Conservation (phyloP, 2,329 filamentous ascomycete species). For the Camptophora hylomeconis region DNA sequence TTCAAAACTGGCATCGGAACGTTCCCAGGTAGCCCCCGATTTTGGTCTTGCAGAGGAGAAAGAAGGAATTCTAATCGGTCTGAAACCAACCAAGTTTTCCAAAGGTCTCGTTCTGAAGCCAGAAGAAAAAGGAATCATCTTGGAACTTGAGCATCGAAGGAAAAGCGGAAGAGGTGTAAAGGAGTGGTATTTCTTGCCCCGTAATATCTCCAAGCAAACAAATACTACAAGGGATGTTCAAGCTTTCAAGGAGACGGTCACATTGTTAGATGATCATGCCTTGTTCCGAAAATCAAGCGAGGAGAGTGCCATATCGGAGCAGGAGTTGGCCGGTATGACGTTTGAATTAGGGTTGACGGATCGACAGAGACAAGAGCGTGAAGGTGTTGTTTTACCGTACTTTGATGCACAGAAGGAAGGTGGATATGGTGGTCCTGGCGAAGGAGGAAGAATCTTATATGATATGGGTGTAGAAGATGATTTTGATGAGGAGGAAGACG, state of each 20-base stretch:
- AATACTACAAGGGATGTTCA: constrained; percentile 28
- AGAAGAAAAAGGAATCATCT: constrained; percentile 45
- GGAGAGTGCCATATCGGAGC: constrained; percentile 27
- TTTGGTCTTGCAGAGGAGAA: constrained; percentile 67
- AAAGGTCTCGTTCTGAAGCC: constrained; percentile 5
- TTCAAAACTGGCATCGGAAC: constrained; percentile 60
- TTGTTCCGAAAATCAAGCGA: constrained; percentile 44
- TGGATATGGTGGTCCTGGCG: constrained; percentile 51
- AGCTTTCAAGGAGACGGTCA: constrained; percentile 36
- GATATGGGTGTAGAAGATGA: constrained; percentile 96
- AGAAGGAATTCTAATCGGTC: constrained; percentile 65
- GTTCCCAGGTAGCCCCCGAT: constrained; percentile 59
- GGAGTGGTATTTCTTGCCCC: constrained; percentile 52
- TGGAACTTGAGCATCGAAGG: constrained; percentile 76
- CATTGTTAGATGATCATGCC: constrained; percentile 64
- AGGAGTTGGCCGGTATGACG: constrained; percentile 55
- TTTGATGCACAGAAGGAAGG: constrained; percentile 85
- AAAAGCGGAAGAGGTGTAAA: constrained; percentile 66
- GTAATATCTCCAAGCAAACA: constrained; percentile 3
- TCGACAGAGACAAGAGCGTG: constrained; percentile 73
- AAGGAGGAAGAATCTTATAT: constrained; percentile 87
- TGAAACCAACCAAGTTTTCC: constrained; percentile 22
- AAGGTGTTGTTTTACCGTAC: constrained; percentile 85
- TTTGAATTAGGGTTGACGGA: constrained; percentile 83
- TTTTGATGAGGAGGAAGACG: constrained; percentile 92